Conservation (phyloP, 2,329 filamentous ascomycete species). For the Aspergillus niger region DNA sequence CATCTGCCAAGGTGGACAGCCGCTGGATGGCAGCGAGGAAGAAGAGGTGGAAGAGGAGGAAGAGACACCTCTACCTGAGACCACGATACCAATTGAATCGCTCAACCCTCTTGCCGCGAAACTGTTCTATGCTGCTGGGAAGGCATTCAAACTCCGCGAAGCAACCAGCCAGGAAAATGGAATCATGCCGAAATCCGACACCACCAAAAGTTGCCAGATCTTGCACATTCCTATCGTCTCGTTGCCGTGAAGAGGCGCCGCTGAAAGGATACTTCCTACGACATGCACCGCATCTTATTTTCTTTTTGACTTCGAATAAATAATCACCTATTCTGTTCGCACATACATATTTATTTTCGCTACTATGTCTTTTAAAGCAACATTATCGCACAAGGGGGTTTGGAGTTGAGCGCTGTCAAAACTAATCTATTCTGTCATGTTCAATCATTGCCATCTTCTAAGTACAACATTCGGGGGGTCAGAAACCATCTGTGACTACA, state of each 20-base stretch:
- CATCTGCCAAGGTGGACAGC: constrained; percentile 20
- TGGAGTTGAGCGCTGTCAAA: constrained; percentile 9
- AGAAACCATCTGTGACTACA: neutral
- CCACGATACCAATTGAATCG: constrained; percentile 7
- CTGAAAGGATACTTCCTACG: no score
- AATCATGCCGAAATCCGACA: neutral
- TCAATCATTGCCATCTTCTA: neutral
- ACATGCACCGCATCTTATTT: neutral
- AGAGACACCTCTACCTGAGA: constrained; percentile 1
- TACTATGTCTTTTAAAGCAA: constrained; percentile 3
- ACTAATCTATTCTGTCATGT: neutral
- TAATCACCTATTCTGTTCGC: constrained; percentile 9
- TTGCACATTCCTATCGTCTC: constrained; percentile 6
- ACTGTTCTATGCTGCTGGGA: constrained; percentile 14
- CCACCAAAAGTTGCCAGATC: neutral
- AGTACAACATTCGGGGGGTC: neutral
- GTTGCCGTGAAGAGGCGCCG: neutral
- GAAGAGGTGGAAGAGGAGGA: constrained; percentile 6
- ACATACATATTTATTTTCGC: constrained; percentile 1
- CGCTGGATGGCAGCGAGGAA: constrained; percentile 14
- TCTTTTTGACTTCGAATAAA: neutral
- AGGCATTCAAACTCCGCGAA: constrained; percentile 17
- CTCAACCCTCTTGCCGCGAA: constrained; percentile 16
- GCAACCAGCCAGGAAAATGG: constrained; percentile 6
- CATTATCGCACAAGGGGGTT: constrained; percentile 2